Evolutionary conservation across 176 grass and related monocot genomes (phyloP).

Genomic region (Ananas comosus): DNA sequence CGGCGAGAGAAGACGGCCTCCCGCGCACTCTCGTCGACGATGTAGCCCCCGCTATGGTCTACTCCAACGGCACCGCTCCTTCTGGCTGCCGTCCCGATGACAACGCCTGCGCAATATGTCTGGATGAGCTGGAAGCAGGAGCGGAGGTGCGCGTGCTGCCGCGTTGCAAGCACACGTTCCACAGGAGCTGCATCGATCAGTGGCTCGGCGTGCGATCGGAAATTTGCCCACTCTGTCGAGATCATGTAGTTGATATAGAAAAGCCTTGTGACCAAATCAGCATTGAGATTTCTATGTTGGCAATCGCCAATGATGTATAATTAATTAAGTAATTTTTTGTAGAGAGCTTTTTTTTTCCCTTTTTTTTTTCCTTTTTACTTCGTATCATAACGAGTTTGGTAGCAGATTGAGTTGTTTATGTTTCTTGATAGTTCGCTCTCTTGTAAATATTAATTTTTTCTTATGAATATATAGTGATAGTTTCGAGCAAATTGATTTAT

Average conservation of each 20-base stretch:
- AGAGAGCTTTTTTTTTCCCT: no score
- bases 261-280: no score
- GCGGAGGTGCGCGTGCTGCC: slow-evolving; percentile 5
- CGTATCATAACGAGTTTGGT: no score
- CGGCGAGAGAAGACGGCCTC: not conserved
- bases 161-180: slow-evolving; percentile 4
- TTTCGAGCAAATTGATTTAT: no score
- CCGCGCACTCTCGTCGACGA: not conserved
- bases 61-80: not conserved
- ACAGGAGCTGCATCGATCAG: not conserved
- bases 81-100: not conserved
- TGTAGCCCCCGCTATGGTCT: not conserved
- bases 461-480: no score
- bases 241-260: not conserved
- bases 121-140: not conserved
- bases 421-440: no score
- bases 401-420: no score
- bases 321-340: no score
- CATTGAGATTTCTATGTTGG: no score
- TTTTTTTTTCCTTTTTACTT: no score
- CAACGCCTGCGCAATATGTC: not conserved
- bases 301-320: no score
- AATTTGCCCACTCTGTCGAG: not conserved
- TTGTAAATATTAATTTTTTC: no score
- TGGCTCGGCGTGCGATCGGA: not conserved